Evolutionary conservation across 1,284 basidiomycete genomes (phyloP), one percentile per base, ranked within the genome.

Genomic region (Ustilago loliicola): DNA sequence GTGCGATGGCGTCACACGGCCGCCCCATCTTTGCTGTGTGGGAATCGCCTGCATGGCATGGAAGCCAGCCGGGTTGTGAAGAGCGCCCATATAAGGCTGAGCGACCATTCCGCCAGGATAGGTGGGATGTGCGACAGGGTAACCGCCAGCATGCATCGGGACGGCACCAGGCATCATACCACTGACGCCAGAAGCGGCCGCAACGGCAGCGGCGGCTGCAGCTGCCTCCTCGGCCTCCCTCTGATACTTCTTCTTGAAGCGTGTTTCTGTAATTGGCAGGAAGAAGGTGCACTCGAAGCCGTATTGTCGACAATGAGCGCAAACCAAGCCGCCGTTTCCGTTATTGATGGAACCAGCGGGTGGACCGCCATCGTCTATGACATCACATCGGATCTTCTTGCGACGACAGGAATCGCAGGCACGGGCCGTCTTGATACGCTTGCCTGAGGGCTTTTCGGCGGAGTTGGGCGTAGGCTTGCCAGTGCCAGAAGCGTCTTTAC

Each of bases 181-280:
- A 36, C 52, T 61, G 29, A 69, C 36, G 27, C 69, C 65, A 5
- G 72, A 74, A 9, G 74, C 61, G 42, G 64, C 77, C 23, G 77
- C 80, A 3, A 71, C 77, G 25, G 72, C 72, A 11, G 80, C 80
- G 0, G 73, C 76, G 2, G 78, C 77, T 0, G 88, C 88, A 0
- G 88, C 87, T 74, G 93, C 92, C 79, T 92, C 92, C 76, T 92
- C 92, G 51, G 90, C 74, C 80, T 82, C 79, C 15, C 77, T 52
- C 62, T 84, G 81, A n/a, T 93, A 92, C 88, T 95, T 94, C 89
- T 96, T 96, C 89, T 98, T 98, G 90, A 98, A 98, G 15, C 96
- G 91, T 0, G 96, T 99, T 87, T 98, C 96, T 21, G 96, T 95
- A 83, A 99, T 98, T 57, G 96, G 96, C 23, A 98, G 90, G 89